Conservation (phyloP, 2,329 filamentous ascomycete genomes). For the Penicillium sp. region DNA sequence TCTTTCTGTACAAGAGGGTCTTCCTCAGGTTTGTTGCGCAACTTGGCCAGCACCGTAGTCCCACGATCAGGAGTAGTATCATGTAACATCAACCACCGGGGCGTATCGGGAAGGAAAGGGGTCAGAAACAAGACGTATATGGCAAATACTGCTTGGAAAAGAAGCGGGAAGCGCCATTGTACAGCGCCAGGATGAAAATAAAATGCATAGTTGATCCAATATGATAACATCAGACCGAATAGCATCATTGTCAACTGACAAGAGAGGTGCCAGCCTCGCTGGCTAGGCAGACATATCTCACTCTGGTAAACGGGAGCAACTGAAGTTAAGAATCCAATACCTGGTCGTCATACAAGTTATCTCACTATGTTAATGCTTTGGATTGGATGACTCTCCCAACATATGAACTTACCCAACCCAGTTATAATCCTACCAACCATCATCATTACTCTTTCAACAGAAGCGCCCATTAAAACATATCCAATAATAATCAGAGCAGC, state of each 20-base stretch:
- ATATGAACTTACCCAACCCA: slow-evolving; percentile 25
- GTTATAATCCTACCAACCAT: slow-evolving; percentile 32
- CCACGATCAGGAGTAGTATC: slow-evolving; percentile 19
- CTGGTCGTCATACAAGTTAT: background rate
- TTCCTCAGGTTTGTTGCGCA: slow-evolving; percentile 21
- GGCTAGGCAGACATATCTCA: slow-evolving; percentile 29
- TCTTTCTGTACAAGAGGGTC: slow-evolving; percentile 19
- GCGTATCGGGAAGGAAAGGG: slow-evolving; percentile 29
- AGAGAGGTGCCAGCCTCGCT: slow-evolving; percentile 35
- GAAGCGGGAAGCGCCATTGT: slow-evolving; percentile 31
- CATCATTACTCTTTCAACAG: slow-evolving; percentile 23
- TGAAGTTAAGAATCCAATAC: slow-evolving; percentile 29
- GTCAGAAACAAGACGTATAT: slow-evolving; percentile 23
- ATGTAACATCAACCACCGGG: slow-evolving; percentile 29
- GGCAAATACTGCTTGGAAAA: slow-evolving; percentile 22
- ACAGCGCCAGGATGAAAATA: slow-evolving; percentile 28
- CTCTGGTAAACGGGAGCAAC: slow-evolving; percentile 36
- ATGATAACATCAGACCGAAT: slow-evolving; percentile 26
- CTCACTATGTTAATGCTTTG: background rate
- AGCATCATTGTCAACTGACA: slow-evolving; percentile 32
- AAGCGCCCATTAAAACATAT: slow-evolving; percentile 27
- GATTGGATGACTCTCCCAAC: background rate
- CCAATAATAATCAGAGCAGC: slow-evolving; percentile 27
- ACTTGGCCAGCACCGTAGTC: slow-evolving; percentile 19
- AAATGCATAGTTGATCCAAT: slow-evolving; percentile 32